Evolutionary conservation across 306 rosid genomes (phyloP), one percentile per base, ranked within the genome.

Genomic region (Neltuma alba): DNA sequence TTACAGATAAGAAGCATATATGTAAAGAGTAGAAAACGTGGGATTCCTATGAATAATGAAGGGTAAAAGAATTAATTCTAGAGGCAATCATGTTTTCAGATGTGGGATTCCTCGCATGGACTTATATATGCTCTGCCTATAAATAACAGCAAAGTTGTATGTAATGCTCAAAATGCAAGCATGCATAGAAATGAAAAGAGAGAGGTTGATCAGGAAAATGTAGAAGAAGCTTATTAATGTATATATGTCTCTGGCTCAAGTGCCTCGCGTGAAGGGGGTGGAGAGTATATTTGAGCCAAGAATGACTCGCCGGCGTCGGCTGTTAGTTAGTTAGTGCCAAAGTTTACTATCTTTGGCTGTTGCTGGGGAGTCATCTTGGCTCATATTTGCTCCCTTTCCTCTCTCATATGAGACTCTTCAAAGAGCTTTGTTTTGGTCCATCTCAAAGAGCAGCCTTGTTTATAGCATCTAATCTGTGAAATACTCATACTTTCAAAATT

Each of bases 271-370:
- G 76, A 42, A 69, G 42, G 18, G 25, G 48, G 37, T 38, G 9
- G 60, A 78, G 70, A 70, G 82, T 70, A 42, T 54, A 70, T 66
- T 55, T 70, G 68, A 78, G 82, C 68, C 83, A 80, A 80, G 79
- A 74, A 80, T 80, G 84, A 74, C 84, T 62, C 74, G 77, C 72
- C 65, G 55, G 57, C 70, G 7, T 30, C 40, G 9, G 47, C 37
- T 64, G 10, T 52, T 34, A 15, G 25, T 50, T 50, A 50, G 3
- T 54, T 9, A 20, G 21, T 54, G 60, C 60, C 37, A 50, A 50
- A 7, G 16, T 36, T 38, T 64, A 44, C 44, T n/a, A 20, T 25
- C 9, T 54, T 65, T 25, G 42, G 78, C 31, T 28, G 10, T 45
- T 61, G 79, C 70, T 13, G 79, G 75, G 1, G 14, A 44, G 54